Evolutionary conservation across 1,139 yeast species (phyloP).

Genomic region (Kodamaea ohmeri): DNA sequence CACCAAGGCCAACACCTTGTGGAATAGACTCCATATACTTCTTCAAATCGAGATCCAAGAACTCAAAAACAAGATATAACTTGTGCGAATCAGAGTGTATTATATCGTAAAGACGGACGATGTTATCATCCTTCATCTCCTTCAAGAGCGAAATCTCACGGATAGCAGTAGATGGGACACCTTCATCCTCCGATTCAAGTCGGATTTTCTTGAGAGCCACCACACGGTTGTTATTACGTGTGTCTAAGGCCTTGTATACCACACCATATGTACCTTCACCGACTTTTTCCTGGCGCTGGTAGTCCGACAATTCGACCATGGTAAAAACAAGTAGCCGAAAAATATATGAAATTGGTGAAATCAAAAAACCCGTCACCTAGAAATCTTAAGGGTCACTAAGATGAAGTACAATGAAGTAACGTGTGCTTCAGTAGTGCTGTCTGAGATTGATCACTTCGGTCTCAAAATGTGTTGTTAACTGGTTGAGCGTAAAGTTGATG

Average conservation of each 20-base stretch:
- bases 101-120: conserved; percentile 86
- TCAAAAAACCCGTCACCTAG: too few species aligned
- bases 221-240: conserved; percentile 81
- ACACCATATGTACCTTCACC: conserved; percentile 99
- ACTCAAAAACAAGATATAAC: conserved; percentile 89
- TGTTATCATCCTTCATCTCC: conserved; percentile 90
- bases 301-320: conserved; percentile 87
- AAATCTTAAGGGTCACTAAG: too few species aligned
- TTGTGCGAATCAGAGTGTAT: conserved; percentile 97
- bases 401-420: too few species aligned
- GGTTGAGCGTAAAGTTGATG: too few species aligned
- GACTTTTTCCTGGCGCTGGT: conserved; percentile 90
- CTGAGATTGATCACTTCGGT: too few species aligned
- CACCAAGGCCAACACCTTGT: conserved; percentile 84
- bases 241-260: conserved; percentile 92
- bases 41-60: conserved; percentile 88
- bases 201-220: conserved; percentile 95
- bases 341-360: neutral
- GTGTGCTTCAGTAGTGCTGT: too few species aligned
- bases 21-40: conserved; percentile 97
- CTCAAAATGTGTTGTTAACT: too few species aligned
- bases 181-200: conserved; percentile 96
- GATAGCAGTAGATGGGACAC: conserved; percentile 97
- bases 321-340: conserved; percentile 1
- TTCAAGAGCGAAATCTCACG: conserved; percentile 91